These are phyloP conservation scores for Suillus discolor DNA, from an alignment of 768 basidiomycete species.

Conservation along the genomic window DNA sequence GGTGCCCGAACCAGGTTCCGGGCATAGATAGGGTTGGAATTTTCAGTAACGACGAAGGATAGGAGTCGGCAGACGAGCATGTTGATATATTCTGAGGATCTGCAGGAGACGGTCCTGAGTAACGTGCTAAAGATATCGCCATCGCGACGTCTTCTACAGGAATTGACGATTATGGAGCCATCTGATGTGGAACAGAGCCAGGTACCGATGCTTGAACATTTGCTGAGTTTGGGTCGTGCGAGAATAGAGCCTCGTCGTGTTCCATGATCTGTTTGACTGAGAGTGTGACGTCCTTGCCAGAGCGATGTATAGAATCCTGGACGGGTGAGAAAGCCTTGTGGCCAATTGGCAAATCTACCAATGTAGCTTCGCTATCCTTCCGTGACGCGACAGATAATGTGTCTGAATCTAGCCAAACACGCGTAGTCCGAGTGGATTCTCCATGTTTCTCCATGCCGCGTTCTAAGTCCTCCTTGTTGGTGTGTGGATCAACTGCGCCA, in stretches of 20 bases:
- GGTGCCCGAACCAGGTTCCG: conserved; percentile 29
- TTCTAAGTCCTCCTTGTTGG: conserved; percentile 10
- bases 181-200: not conserved
- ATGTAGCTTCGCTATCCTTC: conserved; percentile 29
- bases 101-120: too few species aligned
- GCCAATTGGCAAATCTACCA: conserved; percentile 19
- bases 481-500: not conserved
- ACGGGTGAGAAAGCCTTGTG: not conserved
- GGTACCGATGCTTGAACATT: not conserved
- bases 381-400: conserved; percentile 8
- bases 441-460: conserved; percentile 15
- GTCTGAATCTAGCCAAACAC: conserved; percentile 19
- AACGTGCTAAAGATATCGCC: too few species aligned
- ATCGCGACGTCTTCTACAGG: not conserved
- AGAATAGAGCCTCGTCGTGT: not conserved
- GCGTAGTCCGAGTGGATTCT: conserved; percentile 17
- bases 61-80: not conserved
- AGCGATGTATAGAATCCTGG: not conserved
- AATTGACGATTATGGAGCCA: too few species aligned
- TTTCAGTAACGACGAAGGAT: not conserved
- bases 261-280: not conserved
- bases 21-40: conserved; percentile 17
- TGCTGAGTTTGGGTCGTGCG: not conserved
- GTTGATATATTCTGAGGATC: not conserved
- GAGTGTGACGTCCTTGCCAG: too few species aligned